Base-by-base conservation (phyloP, 2,329 filamentous ascomycete genomes). In the Aspergillus brunneoviolaceus region DNA sequence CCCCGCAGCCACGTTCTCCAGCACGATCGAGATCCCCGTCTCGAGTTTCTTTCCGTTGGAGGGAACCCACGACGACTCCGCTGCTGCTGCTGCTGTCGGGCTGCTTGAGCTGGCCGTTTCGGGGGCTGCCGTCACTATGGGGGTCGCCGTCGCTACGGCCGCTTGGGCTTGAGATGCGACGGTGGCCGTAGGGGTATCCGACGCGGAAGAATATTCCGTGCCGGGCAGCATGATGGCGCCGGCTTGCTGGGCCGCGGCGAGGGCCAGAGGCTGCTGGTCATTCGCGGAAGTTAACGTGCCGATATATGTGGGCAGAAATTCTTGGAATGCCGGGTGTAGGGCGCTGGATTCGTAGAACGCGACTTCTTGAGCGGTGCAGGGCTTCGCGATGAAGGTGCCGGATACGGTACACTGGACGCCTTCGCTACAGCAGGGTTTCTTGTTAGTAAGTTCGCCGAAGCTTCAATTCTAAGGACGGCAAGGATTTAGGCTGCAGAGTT, bases 351-450 rank as follows among this genome's bases (percentile, higher is more conserved):
- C 86, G 81, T 99, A 99, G 76, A 99, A 99, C 49, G 87, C 84
- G 69, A 98, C 87, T 79, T 99, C 95, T 64, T 87, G 83, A 63
- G 87, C 79, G 0, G 91, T 96, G 76, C 94, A 98, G 19, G 95
- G 95, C 78, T 99, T 99, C 73, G 97, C 91, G 74, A 99, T 90
- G 35, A 98, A 82, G 64, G 89, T 86, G 73, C 95, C 95, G 56
- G 91, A 87, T 58, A 85, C 82, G 71, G 96, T 92, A 72, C 89
- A 92, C 69, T 96, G 85, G 51, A 96, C 94, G 65, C 95, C 95
- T 67, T 96, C 93, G 79, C 93, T 97, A 72, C 50, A 63, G 9
- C 3, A 14, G 27, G 16, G 12, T 16, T 23, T 29, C 2, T 19
- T 1, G 42, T 55, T 10, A 55, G 53, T 25, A 9, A 10, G 12